These are phyloP conservation scores for Handroanthus guayacan DNA, from an alignment of 257 asterid genomes.

Conservation along the genomic window DNA sequence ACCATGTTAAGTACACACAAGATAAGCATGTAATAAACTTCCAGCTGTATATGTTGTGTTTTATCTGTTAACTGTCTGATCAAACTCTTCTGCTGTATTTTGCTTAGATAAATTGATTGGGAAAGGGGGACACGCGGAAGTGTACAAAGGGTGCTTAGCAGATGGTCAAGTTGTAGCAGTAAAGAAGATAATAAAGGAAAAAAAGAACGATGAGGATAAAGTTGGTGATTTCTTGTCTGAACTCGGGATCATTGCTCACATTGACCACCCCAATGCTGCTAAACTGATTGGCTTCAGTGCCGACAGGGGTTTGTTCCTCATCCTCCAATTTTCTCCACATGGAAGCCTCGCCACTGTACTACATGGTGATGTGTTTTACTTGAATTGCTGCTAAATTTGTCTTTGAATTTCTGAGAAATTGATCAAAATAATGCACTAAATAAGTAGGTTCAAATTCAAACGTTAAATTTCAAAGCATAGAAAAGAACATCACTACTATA, in stretches of 20 bases:
- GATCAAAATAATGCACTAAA: neutral
- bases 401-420: neutral
- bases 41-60: neutral
- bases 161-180: constrained; percentile 90
- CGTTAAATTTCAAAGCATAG: neutral
- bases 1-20: constrained; percentile 28
- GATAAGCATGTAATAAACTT: constrained; percentile 5
- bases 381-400: neutral
- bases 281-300: constrained; percentile 84
- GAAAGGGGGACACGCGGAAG: constrained; percentile 97
- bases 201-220: constrained; percentile 79
- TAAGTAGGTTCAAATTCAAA: neutral
- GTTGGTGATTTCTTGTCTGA: constrained; percentile 87
- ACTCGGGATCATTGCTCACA: constrained; percentile 93
- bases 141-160: constrained; percentile 75
- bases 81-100: neutral
- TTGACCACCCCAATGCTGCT: constrained; percentile 90
- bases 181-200: constrained; percentile 69
- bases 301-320: constrained; percentile 76
- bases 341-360: constrained; percentile 83
- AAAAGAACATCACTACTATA: neutral
- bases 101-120: constrained; percentile 77
- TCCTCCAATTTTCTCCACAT: constrained; percentile 74
- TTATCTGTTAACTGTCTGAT: constrained; percentile 25
- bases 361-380: constrained; percentile 63